A percentile compares a stretch with the other conserved stretches of the same genome.
These are phyloP conservation scores for Fusarium fracticaudum DNA, from an alignment of 2,329 filamentous ascomycete genomes.

Conservation along the genomic window DNA sequence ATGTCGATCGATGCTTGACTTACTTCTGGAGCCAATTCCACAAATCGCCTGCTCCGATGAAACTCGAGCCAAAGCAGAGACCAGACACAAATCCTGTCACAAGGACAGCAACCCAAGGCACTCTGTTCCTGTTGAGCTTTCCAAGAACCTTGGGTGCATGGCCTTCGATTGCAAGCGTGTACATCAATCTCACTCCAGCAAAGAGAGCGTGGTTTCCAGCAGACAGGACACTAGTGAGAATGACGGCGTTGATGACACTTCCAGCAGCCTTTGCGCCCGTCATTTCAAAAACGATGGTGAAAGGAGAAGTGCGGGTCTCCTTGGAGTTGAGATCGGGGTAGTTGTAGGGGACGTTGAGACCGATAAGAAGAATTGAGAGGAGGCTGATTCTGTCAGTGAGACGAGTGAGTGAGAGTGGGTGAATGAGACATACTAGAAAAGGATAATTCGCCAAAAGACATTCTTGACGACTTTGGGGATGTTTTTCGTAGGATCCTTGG, in stretches of 20 bases:
- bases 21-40: conserved; percentile 75
- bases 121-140: conserved; percentile 47
- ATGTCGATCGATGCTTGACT: conserved; percentile 20
- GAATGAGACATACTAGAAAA: conserved; percentile 54
- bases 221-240: conserved; percentile 53
- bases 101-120: conserved; percentile 55
- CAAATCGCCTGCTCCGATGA: conserved; percentile 71
- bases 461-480: conserved; percentile 72
- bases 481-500: conserved; percentile 68
- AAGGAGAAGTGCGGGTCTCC: conserved; percentile 49
- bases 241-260: conserved; percentile 68
- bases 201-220: conserved; percentile 52
- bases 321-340: conserved; percentile 48
- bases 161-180: conserved; percentile 52
- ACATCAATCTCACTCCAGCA: conserved; percentile 48
- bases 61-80: conserved; percentile 71
- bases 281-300: conserved; percentile 68
- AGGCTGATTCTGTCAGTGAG: conserved; percentile 39
- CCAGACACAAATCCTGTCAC: conserved; percentile 65
- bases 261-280: conserved; percentile 62
- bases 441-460: conserved; percentile 70
- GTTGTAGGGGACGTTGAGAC: conserved; percentile 68
- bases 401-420: not conserved
- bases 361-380: conserved; percentile 56
- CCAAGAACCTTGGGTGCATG: conserved; percentile 66